phyloP scores from a whole-genome alignment of 495 filamentous ascomycete genomes.

The Beverwykella pulmonaria region DNA sequence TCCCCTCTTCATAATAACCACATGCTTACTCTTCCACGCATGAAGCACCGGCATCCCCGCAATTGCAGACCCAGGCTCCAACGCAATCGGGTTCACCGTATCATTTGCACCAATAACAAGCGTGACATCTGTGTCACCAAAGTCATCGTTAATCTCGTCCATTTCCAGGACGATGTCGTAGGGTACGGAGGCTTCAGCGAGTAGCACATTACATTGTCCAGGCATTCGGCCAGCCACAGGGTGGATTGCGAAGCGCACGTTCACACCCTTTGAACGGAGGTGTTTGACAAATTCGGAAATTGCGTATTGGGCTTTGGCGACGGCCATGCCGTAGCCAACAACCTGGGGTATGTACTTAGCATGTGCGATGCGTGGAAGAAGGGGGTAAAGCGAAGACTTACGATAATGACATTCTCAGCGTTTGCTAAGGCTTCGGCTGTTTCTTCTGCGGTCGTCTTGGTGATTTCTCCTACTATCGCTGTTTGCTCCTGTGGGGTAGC shows the following conservation, averaged over 20 bases:
- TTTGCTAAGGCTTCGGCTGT: constrained; percentile 69
- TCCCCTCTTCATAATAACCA: constrained; percentile 82
- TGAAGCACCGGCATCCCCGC: constrained; percentile 85
- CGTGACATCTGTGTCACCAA: constrained; percentile 77
- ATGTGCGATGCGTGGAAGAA: background rate
- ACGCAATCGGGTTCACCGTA: constrained; percentile 80
- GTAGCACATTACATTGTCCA: constrained; percentile 81
- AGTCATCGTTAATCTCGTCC: constrained; percentile 91
- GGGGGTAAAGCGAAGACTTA: constrained; percentile 39
- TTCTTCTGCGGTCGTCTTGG: constrained; percentile 72
- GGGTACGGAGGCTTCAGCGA: constrained; percentile 78
- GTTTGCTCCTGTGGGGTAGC: constrained; percentile 61
- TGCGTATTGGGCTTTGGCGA: constrained; percentile 83
- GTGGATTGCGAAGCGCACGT: constrained; percentile 83
- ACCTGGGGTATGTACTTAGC: constrained; percentile 20
- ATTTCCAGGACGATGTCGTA: constrained; percentile 74
- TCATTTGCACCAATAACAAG: constrained; percentile 86
- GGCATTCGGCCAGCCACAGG: constrained; percentile 84
- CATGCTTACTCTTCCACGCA: constrained; percentile 88
- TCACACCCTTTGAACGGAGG: constrained; percentile 68
- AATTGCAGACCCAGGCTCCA: constrained; percentile 76
- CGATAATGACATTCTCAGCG: constrained; percentile 77
- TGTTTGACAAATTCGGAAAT: constrained; percentile 75
- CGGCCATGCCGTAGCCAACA: constrained; percentile 85
- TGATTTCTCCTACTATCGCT: constrained; percentile 74